These are phyloP conservation scores for Talaromyces proteolyticus DNA, from an alignment of 495 filamentous ascomycete species.

Conservation along the genomic window DNA sequence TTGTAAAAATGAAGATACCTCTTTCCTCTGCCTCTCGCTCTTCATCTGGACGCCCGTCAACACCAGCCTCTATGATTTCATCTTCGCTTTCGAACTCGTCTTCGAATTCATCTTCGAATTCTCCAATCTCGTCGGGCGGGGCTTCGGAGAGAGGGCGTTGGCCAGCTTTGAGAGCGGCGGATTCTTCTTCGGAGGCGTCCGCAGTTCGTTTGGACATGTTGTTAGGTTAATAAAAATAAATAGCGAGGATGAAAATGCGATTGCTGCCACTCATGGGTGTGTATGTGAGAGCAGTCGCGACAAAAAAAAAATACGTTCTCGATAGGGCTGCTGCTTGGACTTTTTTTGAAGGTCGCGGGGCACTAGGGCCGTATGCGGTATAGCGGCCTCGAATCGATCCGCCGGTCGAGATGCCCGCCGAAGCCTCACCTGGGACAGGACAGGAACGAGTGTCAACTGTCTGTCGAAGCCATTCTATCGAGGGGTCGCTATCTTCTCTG, in stretches of 20 bases:
- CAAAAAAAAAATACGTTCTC: background rate
- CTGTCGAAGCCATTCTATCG: too few species aligned
- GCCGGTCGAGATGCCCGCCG: constrained; percentile 2
- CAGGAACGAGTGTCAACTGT: too few species aligned
- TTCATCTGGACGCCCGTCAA: constrained; percentile 87
- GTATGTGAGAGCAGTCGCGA: constrained; percentile 9
- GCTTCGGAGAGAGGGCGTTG: constrained; percentile 49
- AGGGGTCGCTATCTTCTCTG: too few species aligned
- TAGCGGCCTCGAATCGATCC: constrained; percentile 20
- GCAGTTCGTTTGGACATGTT: constrained; percentile 68
- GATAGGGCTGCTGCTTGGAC: constrained; percentile 27
- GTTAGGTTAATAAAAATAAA: constrained; percentile 8
- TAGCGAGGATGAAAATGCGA: constrained; percentile 3
- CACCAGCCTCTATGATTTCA: constrained; percentile 90
- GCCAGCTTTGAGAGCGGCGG: constrained; percentile 60
- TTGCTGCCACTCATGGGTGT: constrained; percentile 15
- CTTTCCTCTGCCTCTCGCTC: constrained; percentile 81
- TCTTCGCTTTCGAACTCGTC: constrained; percentile 97
- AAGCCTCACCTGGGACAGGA: too few species aligned
- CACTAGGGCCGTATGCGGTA: constrained; percentile 33
- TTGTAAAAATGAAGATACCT: constrained; percentile 37
- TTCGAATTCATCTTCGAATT: constrained; percentile 94
- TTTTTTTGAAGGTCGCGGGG: constrained; percentile 18
- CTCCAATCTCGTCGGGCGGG: constrained; percentile 62
- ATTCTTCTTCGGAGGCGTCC: constrained; percentile 47